Conservation (phyloP, 2,329 filamentous ascomycete species). For the Fusarium torreyae region DNA sequence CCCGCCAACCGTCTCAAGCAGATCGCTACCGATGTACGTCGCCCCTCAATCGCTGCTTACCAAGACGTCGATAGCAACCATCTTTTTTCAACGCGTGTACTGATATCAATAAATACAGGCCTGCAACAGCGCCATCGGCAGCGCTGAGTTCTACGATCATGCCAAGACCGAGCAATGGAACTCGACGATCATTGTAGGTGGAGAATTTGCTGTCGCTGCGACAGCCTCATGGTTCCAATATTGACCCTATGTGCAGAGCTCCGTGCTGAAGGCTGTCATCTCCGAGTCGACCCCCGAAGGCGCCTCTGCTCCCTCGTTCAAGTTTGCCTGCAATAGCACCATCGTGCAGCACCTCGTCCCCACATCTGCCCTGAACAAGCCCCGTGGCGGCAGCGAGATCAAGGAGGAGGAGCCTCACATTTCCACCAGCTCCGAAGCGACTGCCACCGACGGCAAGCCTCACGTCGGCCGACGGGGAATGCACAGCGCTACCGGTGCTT, state of each 20-base stretch:
- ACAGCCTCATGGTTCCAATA: conserved; percentile 12
- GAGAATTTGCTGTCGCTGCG: conserved; percentile 14
- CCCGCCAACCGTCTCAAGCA: conserved; percentile 83
- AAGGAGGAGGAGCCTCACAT: conserved; percentile 67
- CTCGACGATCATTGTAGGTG: conserved; percentile 85
- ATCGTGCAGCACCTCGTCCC: conserved; percentile 94
- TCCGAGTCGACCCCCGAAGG: conserved; percentile 76
- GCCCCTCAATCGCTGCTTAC: conserved; percentile 40
- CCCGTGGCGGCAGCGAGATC: conserved; percentile 65
- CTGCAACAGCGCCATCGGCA: conserved; percentile 83
- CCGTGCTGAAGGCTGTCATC: conserved; percentile 83
- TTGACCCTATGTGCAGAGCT: conserved; percentile 69
- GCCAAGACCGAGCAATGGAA: conserved; percentile 90
- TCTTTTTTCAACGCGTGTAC: conserved; percentile 22
- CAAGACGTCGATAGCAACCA: conserved; percentile 24
- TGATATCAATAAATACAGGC: conserved; percentile 68
- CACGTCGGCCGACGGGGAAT: conserved; percentile 89
- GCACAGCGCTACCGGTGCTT: conserved; percentile 88
- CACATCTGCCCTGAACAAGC: conserved; percentile 74
- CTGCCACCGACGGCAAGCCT: conserved; percentile 75
- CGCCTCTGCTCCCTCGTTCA: conserved; percentile 77
- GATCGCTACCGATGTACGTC: conserved; percentile 84
- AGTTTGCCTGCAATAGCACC: conserved; percentile 97
- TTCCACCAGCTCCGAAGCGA: conserved; percentile 68
- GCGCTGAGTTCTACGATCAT: conserved; percentile 88